Base-by-base conservation (phyloP, 1,284 basidiomycete species). In the Boletus nobilissimus region DNA sequence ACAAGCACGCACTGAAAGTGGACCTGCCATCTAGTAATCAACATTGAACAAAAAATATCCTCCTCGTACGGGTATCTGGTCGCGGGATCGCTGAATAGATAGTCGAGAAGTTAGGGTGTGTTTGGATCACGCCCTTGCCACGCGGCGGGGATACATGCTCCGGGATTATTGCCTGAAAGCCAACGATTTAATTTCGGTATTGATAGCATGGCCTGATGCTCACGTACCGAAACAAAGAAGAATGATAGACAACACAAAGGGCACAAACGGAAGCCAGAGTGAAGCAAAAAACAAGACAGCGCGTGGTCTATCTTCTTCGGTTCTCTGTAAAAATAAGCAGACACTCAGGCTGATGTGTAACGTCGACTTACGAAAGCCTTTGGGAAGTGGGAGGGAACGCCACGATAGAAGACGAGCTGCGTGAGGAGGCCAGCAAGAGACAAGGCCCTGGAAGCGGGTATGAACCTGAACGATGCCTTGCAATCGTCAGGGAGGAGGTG, bases 361-460 rank as follows among this genome's bases (percentile, higher is more conserved):
- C 22, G 13, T 57, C 14, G n/a, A 26, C 74, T 46, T 75, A 74
- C 71, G 16, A 46, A 29, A 14, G 39, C 51, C 13, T 38, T 22
- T 62, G 68, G 48, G 32, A 60, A 8, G 32, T 62, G 48, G 26
- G 39, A 51, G 14, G 74, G 72, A 32, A 29, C n/a, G 7, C 46
- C 74, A 16, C 18, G 29, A 57, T 74, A 46, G 54, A 46, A 75
- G 5, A 34, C 72, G 9, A 75, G 29, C 40, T 75, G 74, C 26
- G 32, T 65, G 19, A 75, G 62, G 22, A 75, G 29, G 48, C 71
- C 74, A 22, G 71, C 71, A 13, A 75, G 72, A 13, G 74, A 75
- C 10, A 65, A 36, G 19, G 74, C 74, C 34, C 51, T 43, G 4
- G 74, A 66, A 46, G 71, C 71, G 29, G 72, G 71, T 29, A 75